Percentiles rank a stretch among this genome's conserved stretches.
phyloP scores from a whole-genome alignment of 176 grass and related monocot genomes.

The Coix lacrymajobi region DNA sequence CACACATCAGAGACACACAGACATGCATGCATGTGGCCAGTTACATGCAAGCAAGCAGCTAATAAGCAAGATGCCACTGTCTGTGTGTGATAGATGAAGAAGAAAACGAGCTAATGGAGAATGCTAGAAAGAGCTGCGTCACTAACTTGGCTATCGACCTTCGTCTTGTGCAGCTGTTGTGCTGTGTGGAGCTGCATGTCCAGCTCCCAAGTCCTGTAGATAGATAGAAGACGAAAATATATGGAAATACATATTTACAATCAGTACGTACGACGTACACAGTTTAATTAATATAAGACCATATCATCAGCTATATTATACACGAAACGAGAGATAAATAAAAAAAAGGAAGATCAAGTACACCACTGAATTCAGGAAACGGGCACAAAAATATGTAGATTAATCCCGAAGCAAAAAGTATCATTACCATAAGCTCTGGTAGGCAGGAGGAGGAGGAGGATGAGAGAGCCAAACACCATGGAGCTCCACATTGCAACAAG shows the following conservation, averaged over 20 bases:
- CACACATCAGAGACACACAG: not conserved
- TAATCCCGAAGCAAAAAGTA: not conserved
- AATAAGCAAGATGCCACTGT: not conserved
- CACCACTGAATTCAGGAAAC: not conserved
- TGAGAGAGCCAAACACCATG: not conserved
- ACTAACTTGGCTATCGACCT: not conserved
- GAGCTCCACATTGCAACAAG: not conserved
- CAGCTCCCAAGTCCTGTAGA: conserved; percentile 2
- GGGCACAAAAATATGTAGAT: not conserved
- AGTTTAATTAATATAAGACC: not conserved
- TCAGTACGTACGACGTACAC: not conserved
- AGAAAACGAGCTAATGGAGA: not conserved
- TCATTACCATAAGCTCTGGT: conserved; percentile 20
- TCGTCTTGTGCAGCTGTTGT: not conserved
- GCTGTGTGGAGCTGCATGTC: not conserved
- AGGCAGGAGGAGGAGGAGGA: not conserved
- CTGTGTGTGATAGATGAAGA: not conserved
- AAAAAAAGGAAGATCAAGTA: not conserved
- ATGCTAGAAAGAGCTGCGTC: not conserved
- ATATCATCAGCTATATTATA: too few species aligned
- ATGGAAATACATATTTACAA: not conserved
- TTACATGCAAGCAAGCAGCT: too few species aligned
- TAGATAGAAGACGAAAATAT: not conserved
- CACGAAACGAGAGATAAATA: not conserved
- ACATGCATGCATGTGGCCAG: not conserved